Conservation (phyloP, 169 alveolate genomes). For the Besnoitia besnoiti region DNA sequence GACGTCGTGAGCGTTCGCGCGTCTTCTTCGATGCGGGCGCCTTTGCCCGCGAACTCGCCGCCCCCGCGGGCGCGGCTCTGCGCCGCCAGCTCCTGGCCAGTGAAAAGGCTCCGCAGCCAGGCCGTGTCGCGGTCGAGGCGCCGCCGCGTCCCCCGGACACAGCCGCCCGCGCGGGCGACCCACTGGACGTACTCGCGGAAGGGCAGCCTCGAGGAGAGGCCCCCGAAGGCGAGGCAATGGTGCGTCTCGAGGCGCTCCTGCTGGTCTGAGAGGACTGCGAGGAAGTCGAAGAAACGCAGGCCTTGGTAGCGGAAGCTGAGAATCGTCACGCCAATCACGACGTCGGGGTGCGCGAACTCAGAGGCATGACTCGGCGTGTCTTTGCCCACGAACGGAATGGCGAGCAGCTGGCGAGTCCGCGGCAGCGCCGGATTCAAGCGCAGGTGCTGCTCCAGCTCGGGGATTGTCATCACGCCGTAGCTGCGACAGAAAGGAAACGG, state of each 20-base stretch:
- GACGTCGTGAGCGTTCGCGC: too few species aligned
- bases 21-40: background rate
- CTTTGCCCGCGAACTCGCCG: background rate
- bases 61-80: background rate
- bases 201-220: constrained; percentile 51
- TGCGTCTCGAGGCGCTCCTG: constrained; percentile 48
- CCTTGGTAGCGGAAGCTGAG: constrained; percentile 89
- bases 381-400: constrained; percentile 93
- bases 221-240: constrained; percentile 46
- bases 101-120: background rate
- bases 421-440: constrained; percentile 70
- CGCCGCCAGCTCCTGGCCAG: background rate
- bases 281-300: constrained; percentile 85
- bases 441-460: constrained; percentile 72
- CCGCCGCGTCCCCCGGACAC: constrained; percentile 69
- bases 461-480: constrained; percentile 78
- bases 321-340: constrained; percentile 88
- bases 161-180: constrained; percentile 75
- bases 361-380: constrained; percentile 91
- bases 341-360: constrained; percentile 93
- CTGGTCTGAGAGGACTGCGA: constrained; percentile 64
- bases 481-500: constrained; percentile 22
- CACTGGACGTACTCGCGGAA: constrained; percentile 66
- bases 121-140: background rate
- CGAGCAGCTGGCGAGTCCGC: constrained; percentile 84